phyloP scores from a whole-genome alignment of 768 basidiomycete species.

The Suillus subalutaceus region DNA sequence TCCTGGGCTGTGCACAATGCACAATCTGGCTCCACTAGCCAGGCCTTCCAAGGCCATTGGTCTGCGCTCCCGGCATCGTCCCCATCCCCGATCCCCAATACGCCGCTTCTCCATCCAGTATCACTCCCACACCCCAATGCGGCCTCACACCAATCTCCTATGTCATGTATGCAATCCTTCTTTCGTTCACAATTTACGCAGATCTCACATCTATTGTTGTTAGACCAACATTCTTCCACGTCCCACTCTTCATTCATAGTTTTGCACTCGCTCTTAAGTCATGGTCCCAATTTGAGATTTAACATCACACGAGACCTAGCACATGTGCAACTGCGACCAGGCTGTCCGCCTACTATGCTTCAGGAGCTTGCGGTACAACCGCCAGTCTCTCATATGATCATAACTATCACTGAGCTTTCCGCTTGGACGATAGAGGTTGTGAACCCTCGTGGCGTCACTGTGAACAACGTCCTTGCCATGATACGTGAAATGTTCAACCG shows the following conservation, averaged over 20 bases:
- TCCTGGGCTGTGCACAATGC: constrained; percentile 20
- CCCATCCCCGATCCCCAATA: constrained; percentile 24
- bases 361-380: constrained; percentile 28
- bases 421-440: constrained; percentile 34
- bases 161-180: constrained; percentile 23
- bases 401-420: constrained; percentile 27
- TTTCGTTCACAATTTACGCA: background rate
- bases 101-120: constrained; percentile 30
- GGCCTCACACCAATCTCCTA: constrained; percentile 20
- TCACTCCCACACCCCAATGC: constrained; percentile 38
- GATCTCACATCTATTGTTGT: constrained; percentile 9
- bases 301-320: constrained; percentile 31
- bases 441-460: constrained; percentile 30
- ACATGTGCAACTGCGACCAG: constrained; percentile 23
- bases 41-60: constrained; percentile 14
- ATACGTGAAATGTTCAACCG: constrained; percentile 30
- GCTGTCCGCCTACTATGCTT: constrained; percentile 22
- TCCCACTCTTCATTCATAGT: constrained; percentile 16
- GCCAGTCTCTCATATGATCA: constrained; percentile 17
- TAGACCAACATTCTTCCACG: constrained; percentile 16
- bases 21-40: constrained; percentile 10
- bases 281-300: constrained; percentile 22
- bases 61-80: constrained; percentile 17
- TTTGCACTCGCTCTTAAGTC: constrained; percentile 30
- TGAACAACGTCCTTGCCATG: constrained; percentile 30